Conservation (phyloP, 805 yeast species). For the Saturnispora halmiae region DNA sequence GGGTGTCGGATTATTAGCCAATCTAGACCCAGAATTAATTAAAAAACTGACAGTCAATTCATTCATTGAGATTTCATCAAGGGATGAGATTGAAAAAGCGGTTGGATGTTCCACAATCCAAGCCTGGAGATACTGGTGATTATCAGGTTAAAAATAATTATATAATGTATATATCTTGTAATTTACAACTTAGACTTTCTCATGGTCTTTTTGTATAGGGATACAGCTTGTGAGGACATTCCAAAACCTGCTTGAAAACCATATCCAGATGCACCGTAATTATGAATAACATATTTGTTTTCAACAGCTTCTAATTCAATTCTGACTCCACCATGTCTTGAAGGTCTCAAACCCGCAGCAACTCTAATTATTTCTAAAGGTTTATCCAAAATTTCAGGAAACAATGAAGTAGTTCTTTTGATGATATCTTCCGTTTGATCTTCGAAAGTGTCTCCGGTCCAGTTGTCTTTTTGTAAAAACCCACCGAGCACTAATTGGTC, state of each 20-base stretch:
- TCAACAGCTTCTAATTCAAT: constrained; percentile 46
- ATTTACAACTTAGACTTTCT: constrained; percentile 9
- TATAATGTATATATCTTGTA: too few relatives aligned
- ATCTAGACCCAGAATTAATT: constrained; percentile 10
- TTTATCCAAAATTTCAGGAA: constrained; percentile 40
- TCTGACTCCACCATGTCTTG: constrained; percentile 66
- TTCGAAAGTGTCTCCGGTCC: constrained; percentile 50
- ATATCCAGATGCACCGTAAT: constrained; percentile 62
- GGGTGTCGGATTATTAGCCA: constrained; percentile 58
- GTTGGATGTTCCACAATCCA: constrained; percentile 36
- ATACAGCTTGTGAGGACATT: constrained; percentile 44
- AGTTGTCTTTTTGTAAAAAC: constrained; percentile 52
- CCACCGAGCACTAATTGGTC: constrained; percentile 73
- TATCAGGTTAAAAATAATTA: neutral
- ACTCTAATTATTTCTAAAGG: constrained; percentile 48
- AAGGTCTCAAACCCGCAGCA: constrained; percentile 70
- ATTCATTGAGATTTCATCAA: constrained; percentile 32
- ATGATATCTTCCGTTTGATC: constrained; percentile 55
- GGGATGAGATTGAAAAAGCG: constrained; percentile 40
- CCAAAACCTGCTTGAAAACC: constrained; percentile 63
- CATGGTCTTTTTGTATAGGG: constrained; percentile 17
- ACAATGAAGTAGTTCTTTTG: constrained; percentile 43
- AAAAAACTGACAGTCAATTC: constrained; percentile 24
- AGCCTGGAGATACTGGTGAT: constrained; percentile 58
- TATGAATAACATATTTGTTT: constrained; percentile 46